Percentiles rank a stretch among this genome's conserved stretches.
Evolutionary conservation across 345 rosid species (phyloP).

Genomic region (Euphorbia tirucalli): DNA sequence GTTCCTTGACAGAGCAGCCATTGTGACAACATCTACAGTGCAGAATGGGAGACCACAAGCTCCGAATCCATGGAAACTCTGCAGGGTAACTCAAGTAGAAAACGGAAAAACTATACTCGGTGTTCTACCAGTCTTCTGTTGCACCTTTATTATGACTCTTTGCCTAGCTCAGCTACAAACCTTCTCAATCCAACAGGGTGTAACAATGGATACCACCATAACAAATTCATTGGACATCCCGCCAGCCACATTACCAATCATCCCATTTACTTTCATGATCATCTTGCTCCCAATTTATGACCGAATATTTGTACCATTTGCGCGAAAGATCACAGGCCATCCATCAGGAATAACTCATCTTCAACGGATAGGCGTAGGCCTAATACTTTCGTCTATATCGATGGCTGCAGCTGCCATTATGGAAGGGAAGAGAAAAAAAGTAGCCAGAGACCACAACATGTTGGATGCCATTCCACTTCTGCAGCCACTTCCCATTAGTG

Average conservation of each 20-base stretch:
- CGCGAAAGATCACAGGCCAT: constrained; percentile 41
- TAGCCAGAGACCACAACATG: constrained; percentile 47
- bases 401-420: constrained; percentile 47
- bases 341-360: constrained; percentile 52
- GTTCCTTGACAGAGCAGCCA: constrained; percentile 63
- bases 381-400: constrained; percentile 40
- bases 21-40: constrained; percentile 22
- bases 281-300: constrained; percentile 46
- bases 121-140: constrained; percentile 50
- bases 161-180: constrained; percentile 54
- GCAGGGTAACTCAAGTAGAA: constrained; percentile 64
- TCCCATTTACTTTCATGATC: constrained; percentile 44
- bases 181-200: constrained; percentile 52
- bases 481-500: constrained; percentile 47
- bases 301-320: constrained; percentile 39
- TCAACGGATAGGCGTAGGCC: constrained; percentile 59
- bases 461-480: constrained; percentile 40
- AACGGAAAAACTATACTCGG: constrained; percentile 49
- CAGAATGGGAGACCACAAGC: constrained; percentile 8
- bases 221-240: constrained; percentile 40
- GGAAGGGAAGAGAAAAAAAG: constrained; percentile 49
- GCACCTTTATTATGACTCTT: constrained; percentile 59
- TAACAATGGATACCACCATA: constrained; percentile 47
- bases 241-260: constrained; percentile 53
- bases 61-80: constrained; percentile 54